Base-by-base conservation (phyloP, 257 asterid species). In the Fraxinus excelsior region DNA sequence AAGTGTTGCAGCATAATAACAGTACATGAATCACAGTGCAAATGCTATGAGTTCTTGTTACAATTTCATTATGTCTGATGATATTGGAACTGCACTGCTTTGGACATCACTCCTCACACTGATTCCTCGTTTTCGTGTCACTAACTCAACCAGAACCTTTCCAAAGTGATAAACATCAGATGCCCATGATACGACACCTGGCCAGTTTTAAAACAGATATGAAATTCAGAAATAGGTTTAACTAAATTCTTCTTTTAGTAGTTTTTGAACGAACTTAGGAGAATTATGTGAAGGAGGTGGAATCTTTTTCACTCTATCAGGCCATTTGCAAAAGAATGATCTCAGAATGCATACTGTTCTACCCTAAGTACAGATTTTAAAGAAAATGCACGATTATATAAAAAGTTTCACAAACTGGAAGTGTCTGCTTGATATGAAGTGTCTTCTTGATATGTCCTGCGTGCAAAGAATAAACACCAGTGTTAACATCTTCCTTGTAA, bases 101-200 rank as follows among this genome's bases (percentile, higher is more conserved):
- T 56, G 65, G 38, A 90, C 56, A 11, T 93, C 97, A 5, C 84
- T 72, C 13, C 94, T 87, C n/a, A 97, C 91, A 75, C 98, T 95
- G 37, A 95, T 87, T 68, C 97, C 99, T 0, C 90, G 87, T 77
- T 90, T 91, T 11, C 98, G 97, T 0, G 97, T 95, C 18, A 91
- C 96, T 3, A 93, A 96, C 88, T 95, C 97, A 2, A 95, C 92
- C 71, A 93, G 75, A 62, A 93, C 96, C 81, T 93, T 95, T 13
- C 99, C 99, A 5, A 91, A 91, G 82, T 97, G 93, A 85, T 85
- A 91, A 18, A 95, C 99, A 58, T 90, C 99, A 25, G 93, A 89
- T 51, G 96, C 88, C 67, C 98, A 91, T 44, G 89, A 86, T 3
- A 97, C 88, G 2, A 81, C 87, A 79, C 95, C 99, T 95, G 84